A percentile compares a stretch with the other conserved stretches of the same genome.
phyloP scores from a whole-genome alignment of 495 filamentous ascomycete species.

The Pyrenula aspistea region DNA sequence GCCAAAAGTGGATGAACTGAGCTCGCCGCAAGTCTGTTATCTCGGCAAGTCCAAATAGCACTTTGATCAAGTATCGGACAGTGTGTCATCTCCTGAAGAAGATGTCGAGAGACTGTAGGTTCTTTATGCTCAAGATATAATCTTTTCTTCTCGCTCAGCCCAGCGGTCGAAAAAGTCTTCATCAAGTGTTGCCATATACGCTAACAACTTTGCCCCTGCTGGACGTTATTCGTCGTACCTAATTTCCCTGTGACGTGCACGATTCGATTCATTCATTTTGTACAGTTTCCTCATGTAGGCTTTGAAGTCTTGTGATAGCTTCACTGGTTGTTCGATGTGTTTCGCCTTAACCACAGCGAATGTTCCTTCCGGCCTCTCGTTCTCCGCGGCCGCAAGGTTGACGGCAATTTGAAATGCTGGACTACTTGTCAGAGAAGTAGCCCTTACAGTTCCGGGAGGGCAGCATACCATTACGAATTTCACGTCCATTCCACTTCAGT shows the following conservation, averaged over 20 bases:
- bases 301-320: slow-evolving; percentile 13
- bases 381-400: slow-evolving; percentile 10
- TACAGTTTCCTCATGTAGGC: slow-evolving; percentile 8
- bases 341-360: slow-evolving; percentile 8
- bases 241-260: background rate
- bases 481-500: slow-evolving; percentile 16
- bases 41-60: no score
- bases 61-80: no score
- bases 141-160: background rate
- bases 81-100: no score
- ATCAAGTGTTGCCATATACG: background rate
- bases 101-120: no score
- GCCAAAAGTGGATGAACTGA: no score
- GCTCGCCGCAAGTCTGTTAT: no score
- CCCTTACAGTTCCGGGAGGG: background rate
- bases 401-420: slow-evolving; percentile 15
- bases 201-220: background rate
- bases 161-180: background rate
- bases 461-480: slow-evolving; percentile 11
- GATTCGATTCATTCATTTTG: slow-evolving; percentile 1
- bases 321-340: slow-evolving; percentile 5
- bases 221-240: background rate
- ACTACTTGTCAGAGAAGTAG: background rate
- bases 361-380: slow-evolving; percentile 8
- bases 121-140: background rate